These are phyloP conservation scores for Puccinia polysora DNA, from an alignment of 1,284 basidiomycete genomes.

Conservation along the genomic window DNA sequence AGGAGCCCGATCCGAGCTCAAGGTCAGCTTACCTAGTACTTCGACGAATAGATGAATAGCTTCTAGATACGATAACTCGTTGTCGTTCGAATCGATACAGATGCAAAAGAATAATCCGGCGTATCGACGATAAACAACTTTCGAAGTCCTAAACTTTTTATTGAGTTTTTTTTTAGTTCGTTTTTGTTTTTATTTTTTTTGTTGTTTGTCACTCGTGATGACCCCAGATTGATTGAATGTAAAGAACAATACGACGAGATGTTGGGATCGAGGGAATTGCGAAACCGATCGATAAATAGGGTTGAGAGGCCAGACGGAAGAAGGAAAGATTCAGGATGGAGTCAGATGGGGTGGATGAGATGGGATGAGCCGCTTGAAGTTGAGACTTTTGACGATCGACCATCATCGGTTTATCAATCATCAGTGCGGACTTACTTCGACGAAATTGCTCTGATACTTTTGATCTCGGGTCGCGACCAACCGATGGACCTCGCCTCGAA, in stretches of 20 bases:
- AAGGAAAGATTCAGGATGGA: too few species aligned
- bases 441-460: slow-evolving; percentile 98
- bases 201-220: too few species aligned
- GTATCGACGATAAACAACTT: slow-evolving; percentile 89
- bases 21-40: slow-evolving; percentile 80
- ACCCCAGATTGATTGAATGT: too few species aligned
- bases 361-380: neutral
- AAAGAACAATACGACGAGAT: neutral
- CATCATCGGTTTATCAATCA: neutral
- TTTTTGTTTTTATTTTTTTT: too few species aligned
- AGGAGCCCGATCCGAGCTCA: too few species aligned
- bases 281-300: neutral
- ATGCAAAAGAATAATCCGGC: slow-evolving; percentile 97
- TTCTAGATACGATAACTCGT: slow-evolving; percentile 93
- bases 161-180: too few species aligned
- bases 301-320: neutral
- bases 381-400: neutral
- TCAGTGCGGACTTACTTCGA: slow-evolving; percentile 60
- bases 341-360: neutral
- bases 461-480: slow-evolving; percentile 94
- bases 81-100: slow-evolving; percentile 96
- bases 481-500: slow-evolving; percentile 90
- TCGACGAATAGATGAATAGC: slow-evolving; percentile 98
- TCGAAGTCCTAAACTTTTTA: slow-evolving; percentile 82
- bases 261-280: neutral